Evolutionary conservation across 139 green algal genomes (phyloP).

Genomic region (Coelastrella sp.): DNA sequence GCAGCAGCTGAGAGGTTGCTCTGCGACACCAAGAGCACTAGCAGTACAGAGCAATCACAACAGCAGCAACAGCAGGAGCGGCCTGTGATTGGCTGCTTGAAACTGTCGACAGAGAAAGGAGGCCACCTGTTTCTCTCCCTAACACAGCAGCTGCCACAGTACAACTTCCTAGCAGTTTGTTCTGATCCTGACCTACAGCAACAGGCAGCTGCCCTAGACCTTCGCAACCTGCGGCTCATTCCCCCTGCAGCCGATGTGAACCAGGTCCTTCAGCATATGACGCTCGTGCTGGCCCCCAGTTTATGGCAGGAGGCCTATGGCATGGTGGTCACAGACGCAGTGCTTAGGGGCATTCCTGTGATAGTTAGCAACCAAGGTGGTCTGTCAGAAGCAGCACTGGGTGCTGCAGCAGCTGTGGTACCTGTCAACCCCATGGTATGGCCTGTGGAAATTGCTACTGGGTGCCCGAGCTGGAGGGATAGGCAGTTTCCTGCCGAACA

Average conservation of each 20-base stretch:
- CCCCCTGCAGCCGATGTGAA: slow-evolving; percentile 24
- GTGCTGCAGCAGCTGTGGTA: not conserved
- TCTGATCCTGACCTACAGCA: slow-evolving; percentile 2
- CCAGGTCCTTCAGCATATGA: slow-evolving; percentile 49
- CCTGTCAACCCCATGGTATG: slow-evolving; percentile 19
- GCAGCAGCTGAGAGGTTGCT: no score
- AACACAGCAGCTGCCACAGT: slow-evolving; percentile 36
- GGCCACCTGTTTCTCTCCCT: slow-evolving; percentile 49
- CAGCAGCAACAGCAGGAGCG: not conserved
- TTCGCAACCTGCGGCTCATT: slow-evolving; percentile 37
- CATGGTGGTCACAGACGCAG: slow-evolving; percentile 64
- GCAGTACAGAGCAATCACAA: not conserved
- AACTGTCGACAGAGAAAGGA: slow-evolving; percentile 66
- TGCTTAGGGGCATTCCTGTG: not conserved
- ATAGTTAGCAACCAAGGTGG: not conserved
- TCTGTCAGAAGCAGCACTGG: slow-evolving; percentile 25
- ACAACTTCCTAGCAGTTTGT: slow-evolving; percentile 54
- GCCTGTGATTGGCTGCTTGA: slow-evolving; percentile 43
- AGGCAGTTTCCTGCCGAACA: slow-evolving; percentile 12
- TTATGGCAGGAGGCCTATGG: slow-evolving; percentile 71
- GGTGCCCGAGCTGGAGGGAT: not conserved
- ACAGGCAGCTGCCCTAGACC: not conserved
- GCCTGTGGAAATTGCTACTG: not conserved
- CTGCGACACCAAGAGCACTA: no score
- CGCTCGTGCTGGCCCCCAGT: slow-evolving; percentile 59